Evolutionary conservation across 768 basidiomycete genomes (phyloP), one percentile per base, ranked within the genome.

Genomic region (Paxillus rubicundulus): DNA sequence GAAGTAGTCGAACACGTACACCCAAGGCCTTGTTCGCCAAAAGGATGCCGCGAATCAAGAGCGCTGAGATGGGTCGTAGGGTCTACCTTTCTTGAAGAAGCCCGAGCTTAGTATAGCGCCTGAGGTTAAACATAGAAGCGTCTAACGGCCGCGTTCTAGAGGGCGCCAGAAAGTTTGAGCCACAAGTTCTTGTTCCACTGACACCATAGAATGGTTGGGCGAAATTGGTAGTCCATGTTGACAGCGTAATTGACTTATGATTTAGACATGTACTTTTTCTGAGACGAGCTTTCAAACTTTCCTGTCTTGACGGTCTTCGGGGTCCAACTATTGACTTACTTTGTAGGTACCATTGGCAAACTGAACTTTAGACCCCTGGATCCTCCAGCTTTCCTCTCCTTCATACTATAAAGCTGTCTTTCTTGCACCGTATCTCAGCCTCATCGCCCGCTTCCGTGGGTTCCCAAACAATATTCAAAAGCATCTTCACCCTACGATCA

Each of bases 21-120:
- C 9, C 16, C 39, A 6, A 37, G 4, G n/a, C 48, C 49, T 55
- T 55, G 54, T 55, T 50, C 49, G 30, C 9, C 8, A 44, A 16
- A 44, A 27, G 42, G 42, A 30, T n/a, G 21, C 8, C 21, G 41
- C 10, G 5, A 28, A 16, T 16, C 42, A n/a, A 38, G 37, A 38
- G 17, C n/a, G n/a, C n/a, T 9, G 17, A 16, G n/a, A 38, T 38
- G 17, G 5, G n/a, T 5, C 37, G 18, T 17, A 38, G 37, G 37
- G 37, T 38, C 37, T 18, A 2, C 17, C 16, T 18, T 9, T 38
- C n/a, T n/a, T 13, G 37, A 38, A 38, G 16, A 38, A 38, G 17
- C 12, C 24, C n/a, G n/a, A n/a, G n/a, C n/a, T n/a, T n/a, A n/a
- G n/a, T 24, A 24, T 4, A 24, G 6, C 24, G 24, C 24, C 24